Base-by-base conservation (phyloP, 257 asterid genomes). In the Gardenia jasminoides region DNA sequence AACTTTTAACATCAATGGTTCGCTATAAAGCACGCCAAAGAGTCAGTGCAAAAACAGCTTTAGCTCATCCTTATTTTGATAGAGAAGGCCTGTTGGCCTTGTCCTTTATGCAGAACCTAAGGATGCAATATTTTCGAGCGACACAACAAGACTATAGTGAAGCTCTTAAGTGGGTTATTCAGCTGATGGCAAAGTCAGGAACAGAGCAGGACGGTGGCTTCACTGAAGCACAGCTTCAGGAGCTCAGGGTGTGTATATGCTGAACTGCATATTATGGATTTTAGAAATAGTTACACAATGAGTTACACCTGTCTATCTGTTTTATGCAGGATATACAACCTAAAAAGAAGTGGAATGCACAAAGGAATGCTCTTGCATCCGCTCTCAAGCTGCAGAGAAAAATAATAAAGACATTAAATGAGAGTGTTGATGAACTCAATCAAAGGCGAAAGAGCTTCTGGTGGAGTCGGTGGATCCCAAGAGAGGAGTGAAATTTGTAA, bases 381-480 rank as follows among this genome's bases (percentile, higher is more conserved):
- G 96, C 92, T 20, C 96, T 93, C 36, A 90, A 93, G 56, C 70
- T 88, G 43, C 96, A 90, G 86, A 83, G 97, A 80, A 96, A 92
- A 80, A 84, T 93, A 61, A 30, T 91, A 24, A 80, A 84, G 82
- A 92, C 99, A 8, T 17, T 93, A 74, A 90, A 86, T 52, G 94
- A 87, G 82, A 94, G 91, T 39, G 87, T 92, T 0, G 97, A 88
- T 82, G 96, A 94, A 77, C 89, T 91, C 44, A 90, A 85, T 48
- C 87, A 76, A 79, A 85, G 80, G 41, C 83, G 96, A 86, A 91
- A 90, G 90, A 89, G 97, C 82, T 73, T 88, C 16, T 92, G 98
- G 98, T 94, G 97, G 98, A 94, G 89, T 88, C 76, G 88, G 76
- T 92, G 98, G 98, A 94, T 94, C 84, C 98, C 98, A 30, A 92